Base-by-base conservation (phyloP, 495 filamentous ascomycete species). In the Neurospora hispaniola region DNA sequence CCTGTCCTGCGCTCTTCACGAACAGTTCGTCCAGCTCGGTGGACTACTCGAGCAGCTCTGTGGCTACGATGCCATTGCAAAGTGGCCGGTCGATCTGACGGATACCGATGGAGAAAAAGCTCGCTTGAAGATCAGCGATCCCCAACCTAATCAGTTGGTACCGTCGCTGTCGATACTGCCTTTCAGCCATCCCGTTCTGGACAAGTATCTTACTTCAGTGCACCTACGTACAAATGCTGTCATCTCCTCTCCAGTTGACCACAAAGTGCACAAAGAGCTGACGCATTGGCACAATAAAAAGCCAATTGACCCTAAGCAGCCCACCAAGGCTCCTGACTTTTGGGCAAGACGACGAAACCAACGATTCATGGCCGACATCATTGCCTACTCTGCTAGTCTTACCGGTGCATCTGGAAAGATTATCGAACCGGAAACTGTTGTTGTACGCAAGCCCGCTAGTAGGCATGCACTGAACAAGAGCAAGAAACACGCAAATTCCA, bases 301-400 rank as follows among this genome's bases (percentile, higher is more conserved):
- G 40, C 82, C 80, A 2, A 54, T 92, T 10, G 84, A 86, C 71
- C 75, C 78, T 0, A 88, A 86, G 74, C 14, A 68, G 20, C 20
- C 74, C 9, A 74, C 79, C 23, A 72, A 75, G n/a, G 69, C 54
- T n/a, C 66, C 54, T 69, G 78, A 73, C 4, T 78, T 75, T 41
- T 75, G 35, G 35, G 78, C 80, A 7, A 72, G 44, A 68, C 79
- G 78, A 48, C 82, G 79, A 72, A 80, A 79, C 2, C 87, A 91
- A 72, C 86, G 88, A 72, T 86, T 85, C 76, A 88, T 90, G 85
- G 83, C 82, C 0, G 89, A 91, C 71, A 91, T 92, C 80, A 83
- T 81, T 68, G 81, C 83, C 3, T 94, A 94, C 78, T 90, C 92
- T 2, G 90, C 87, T 12, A 93, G 90, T 80, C 81, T 94, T 41